Evolutionary conservation across 148 eudicot genomes (phyloP), one percentile per base, ranked within the genome.

Genomic region (Chenopodium formosanum): DNA sequence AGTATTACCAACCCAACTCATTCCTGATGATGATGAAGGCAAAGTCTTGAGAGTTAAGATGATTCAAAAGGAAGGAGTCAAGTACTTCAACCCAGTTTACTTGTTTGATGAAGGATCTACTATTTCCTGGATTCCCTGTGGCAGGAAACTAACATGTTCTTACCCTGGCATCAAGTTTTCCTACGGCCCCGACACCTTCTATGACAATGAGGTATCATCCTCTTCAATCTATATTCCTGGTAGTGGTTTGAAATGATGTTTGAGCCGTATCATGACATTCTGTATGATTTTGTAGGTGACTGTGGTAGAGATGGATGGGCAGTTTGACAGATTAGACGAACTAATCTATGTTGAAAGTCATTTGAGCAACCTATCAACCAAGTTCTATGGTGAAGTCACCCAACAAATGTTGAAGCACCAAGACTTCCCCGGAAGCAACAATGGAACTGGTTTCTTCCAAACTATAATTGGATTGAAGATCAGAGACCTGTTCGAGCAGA

Each of bases 331-430:
- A 92, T 84, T 97, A 85, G 99, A 97, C 40, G 99, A 97, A 87
- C 90, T 97, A 47, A 97, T 97, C 77, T 97, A 97, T 14, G 98
- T 97, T 0, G 99, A 97, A 79, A 94, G 98, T 91, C 99, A 97
- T 77, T 85, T 97, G 83, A 97, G 99, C 91, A 97, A 92, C 90
- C 75, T 96, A 70, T 96, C 99, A 50, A 91, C 92, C 78, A 96
- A 96, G 83, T 96, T 96, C 86, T 96, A 96, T 44, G 99, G 99
- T n/a, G 99, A 97, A 87, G 92, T 96, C 60, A 96, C 99, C 3
- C 99, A 96, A 80, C 99, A 96, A 78, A 94, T 96, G 98, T 77
- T 96, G 88, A 96, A 92, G 91, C 99, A 92, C 78, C 77, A 94
- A 10, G 99, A 96, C 60, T 96, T 96, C 84, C 99, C 99, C 0